phyloP scores from a whole-genome alignment of 352 stramenopile species.

The Globisporangium cylindrosporum region DNA sequence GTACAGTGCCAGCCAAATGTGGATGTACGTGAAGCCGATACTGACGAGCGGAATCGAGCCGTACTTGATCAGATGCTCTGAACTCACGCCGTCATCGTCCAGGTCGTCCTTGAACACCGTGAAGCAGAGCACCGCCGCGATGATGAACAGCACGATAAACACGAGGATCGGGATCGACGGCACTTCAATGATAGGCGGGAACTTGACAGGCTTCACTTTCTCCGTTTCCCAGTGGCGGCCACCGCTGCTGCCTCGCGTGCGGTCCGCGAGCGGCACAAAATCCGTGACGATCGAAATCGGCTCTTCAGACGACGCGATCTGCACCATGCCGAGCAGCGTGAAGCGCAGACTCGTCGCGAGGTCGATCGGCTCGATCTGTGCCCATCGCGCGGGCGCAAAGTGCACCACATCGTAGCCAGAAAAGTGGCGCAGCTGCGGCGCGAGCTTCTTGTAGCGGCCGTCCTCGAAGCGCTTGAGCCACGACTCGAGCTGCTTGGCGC shows the following conservation, averaged over 20 bases:
- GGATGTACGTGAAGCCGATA: conserved; percentile 92
- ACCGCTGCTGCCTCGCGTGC: conserved; percentile 14
- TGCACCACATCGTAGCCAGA: conserved; percentile 68
- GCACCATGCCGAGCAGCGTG: conserved; percentile 83
- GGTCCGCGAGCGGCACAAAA: conserved; percentile 52
- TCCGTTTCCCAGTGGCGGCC: conserved; percentile 21
- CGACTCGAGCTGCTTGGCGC: conserved; percentile 66
- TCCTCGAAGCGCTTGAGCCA: conserved; percentile 77
- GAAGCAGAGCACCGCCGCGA: conserved; percentile 62
- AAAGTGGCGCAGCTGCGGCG: conserved; percentile 47
- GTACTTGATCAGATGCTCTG: conserved; percentile 70
- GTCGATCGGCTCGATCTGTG: conserved; percentile 48
- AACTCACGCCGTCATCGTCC: conserved; percentile 49
- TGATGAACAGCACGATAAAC: conserved; percentile 45
- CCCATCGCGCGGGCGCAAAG: conserved; percentile 61
- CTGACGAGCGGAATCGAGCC: conserved; percentile 85
- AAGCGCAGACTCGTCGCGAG: conserved; percentile 80
- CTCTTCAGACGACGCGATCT: conserved; percentile 66
- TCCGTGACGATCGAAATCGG: conserved; percentile 74
- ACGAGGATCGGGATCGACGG: conserved; percentile 59
- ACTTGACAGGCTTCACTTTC: conserved; percentile 54
- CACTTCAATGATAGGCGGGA: conserved; percentile 80
- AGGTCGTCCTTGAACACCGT: conserved; percentile 68
- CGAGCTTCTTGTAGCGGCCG: conserved; percentile 62
- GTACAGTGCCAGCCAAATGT: conserved; percentile 96